Evolutionary conservation across 192 early-diverging fungal genomes (phyloP).

Genomic region (Gryganskiella cystojenkinii): DNA sequence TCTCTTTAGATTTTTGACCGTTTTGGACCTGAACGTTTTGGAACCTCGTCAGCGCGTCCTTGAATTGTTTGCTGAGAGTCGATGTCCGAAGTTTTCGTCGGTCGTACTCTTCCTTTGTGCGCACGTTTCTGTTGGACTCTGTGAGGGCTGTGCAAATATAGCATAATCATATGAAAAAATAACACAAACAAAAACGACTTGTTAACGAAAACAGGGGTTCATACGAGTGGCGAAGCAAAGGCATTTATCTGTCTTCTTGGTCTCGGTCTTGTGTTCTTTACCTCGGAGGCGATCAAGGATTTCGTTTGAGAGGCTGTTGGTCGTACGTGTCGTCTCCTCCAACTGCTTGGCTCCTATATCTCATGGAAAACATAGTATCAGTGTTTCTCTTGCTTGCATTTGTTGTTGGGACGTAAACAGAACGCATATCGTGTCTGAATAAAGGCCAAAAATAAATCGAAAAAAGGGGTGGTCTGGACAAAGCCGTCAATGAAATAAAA

Average conservation of each 20-base stretch:
- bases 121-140: constrained; percentile 25
- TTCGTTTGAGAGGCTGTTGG: constrained; percentile 44
- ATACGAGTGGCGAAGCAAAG: neutral
- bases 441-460: neutral
- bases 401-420: too few species aligned
- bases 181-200: neutral
- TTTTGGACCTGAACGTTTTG: constrained; percentile 41
- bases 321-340: constrained; percentile 20
- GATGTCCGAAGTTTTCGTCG: constrained; percentile 45
- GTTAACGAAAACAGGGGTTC: neutral
- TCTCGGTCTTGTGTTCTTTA: neutral
- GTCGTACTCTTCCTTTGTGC: constrained; percentile 44
- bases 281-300: constrained; percentile 46
- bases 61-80: constrained; percentile 45
- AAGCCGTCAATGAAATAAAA: neutral
- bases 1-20: constrained; percentile 49
- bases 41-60: constrained; percentile 38
- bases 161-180: neutral
- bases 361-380: neutral
- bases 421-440: too few species aligned
- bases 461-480: neutral
- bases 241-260: neutral
- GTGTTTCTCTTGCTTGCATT: too few species aligned
- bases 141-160: constrained; percentile 19
- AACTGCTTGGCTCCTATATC: constrained; percentile 16